phyloP scores from a whole-genome alignment of 345 rosid species.

The Pistacia integerrima region DNA sequence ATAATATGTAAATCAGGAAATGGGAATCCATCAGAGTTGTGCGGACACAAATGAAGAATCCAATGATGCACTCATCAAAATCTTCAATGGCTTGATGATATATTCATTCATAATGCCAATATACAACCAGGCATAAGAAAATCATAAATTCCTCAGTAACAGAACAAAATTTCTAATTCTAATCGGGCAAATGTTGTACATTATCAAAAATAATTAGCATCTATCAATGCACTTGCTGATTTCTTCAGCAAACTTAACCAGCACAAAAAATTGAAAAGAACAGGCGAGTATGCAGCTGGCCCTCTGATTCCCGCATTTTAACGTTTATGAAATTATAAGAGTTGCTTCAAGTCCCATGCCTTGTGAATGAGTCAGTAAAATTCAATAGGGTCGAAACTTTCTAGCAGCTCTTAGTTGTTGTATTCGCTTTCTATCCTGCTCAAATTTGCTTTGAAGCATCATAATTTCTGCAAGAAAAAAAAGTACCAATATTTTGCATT shows the following conservation, averaged over 20 bases:
- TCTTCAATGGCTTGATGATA: background rate
- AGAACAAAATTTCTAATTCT: background rate
- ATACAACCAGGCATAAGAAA: background rate
- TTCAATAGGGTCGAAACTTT: slow-evolving; percentile 84
- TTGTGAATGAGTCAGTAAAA: background rate
- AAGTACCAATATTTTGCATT: background rate
- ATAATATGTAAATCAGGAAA: too few species aligned
- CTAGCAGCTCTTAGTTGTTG: slow-evolving; percentile 89
- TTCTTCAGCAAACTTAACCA: background rate
- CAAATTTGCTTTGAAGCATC: slow-evolving; percentile 23
- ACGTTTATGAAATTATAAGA: background rate
- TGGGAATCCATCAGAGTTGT: too few species aligned
- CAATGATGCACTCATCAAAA: background rate
- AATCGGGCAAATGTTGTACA: background rate
- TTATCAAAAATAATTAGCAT: background rate
- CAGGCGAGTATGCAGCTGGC: background rate
- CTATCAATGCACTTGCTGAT: background rate
- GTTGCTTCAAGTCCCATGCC: background rate
- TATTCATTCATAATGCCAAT: background rate
- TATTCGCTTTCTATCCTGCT: slow-evolving; percentile 80
- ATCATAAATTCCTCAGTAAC: background rate
- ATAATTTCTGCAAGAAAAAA: slow-evolving; percentile 60
- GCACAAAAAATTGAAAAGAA: background rate
- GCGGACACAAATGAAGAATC: background rate
- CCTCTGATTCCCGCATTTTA: background rate